Conservation (phyloP, 768 basidiomycete genomes). For the Cyclocybe cylindracea region DNA sequence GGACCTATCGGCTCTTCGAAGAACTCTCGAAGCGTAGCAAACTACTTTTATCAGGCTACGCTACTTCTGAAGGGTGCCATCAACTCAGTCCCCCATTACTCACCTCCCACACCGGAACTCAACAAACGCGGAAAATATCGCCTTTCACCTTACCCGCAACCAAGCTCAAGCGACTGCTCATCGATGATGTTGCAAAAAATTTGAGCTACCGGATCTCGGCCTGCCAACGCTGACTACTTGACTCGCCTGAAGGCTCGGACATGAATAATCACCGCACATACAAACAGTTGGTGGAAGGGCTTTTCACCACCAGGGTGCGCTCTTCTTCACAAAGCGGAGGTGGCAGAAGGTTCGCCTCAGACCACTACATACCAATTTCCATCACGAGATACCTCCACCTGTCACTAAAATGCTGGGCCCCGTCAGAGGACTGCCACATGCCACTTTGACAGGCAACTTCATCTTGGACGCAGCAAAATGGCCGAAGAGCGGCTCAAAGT, state of each 20-base stretch:
- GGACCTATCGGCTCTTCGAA: too few species aligned
- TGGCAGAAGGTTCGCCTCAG: too few species aligned
- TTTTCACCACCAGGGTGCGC: not conserved
- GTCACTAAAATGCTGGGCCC: too few species aligned
- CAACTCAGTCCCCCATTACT: too few species aligned
- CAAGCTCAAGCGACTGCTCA: constrained; percentile 15
- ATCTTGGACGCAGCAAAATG: too few species aligned
- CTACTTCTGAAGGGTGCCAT: too few species aligned
- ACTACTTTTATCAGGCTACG: not conserved
- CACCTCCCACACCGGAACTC: constrained; percentile 12
- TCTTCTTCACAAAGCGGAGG: too few species aligned
- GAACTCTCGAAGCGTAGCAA: not conserved
- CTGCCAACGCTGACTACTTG: constrained; percentile 23
- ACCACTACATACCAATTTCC: too few species aligned
- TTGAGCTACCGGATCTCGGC: constrained; percentile 22
- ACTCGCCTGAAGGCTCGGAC: not conserved
- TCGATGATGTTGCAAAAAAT: constrained; percentile 22
- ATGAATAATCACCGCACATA: not conserved
- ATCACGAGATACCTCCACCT: too few species aligned
- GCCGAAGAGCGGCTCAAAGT: too few species aligned
- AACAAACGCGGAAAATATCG: constrained; percentile 1
- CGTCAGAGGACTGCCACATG: too few species aligned
- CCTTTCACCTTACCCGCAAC: constrained; percentile 24
- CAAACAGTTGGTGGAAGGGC: constrained; percentile 12
- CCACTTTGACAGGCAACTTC: too few species aligned